Base-by-base conservation (phyloP, 2,329 filamentous ascomycete genomes). In the Nothophoma quercina region DNA sequence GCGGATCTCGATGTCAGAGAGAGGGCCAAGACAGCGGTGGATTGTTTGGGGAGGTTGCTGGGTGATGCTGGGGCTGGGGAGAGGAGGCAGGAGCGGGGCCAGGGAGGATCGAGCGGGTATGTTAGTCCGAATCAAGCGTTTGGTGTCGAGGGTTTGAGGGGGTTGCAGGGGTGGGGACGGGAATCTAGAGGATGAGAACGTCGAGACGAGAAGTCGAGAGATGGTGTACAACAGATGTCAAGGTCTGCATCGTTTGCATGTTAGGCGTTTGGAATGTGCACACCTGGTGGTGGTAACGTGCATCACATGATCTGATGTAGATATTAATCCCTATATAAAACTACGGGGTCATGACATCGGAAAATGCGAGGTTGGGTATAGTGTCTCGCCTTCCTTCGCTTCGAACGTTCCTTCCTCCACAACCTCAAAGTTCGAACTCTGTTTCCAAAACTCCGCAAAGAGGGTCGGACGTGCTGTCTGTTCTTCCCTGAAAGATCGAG, bases 1-100 rank as follows among this genome's bases (percentile, higher is more conserved):
- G 41, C 52, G 12, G 91, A 96, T 67, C 74, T 95, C 51, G 91
- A 96, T 72, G 89, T 96, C 18, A 81, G 88, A 44, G 91, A 98
- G 77, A 79, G 91, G 58, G 91, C 90, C 1, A 96, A 93, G 77
- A 88, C 85, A 34, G 92, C 91, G 1, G 75, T 88, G 10, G 87
- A 87, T 77, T 86, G 93, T 74, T 58, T 74, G 32, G 44, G 19
- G 0, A 68, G 64, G 51, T 38, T 72, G 42, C 29, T 23, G 7
- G 33, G n/a, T 6, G 25, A 7, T 2, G 30, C 21, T 3, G 28
- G 15, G 33, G 38, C 10, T 7, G 23, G 42, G 29, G 25, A 44
- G 46, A 28, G 51, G 36, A 19, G 47, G 12, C 29, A 26, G 18
- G 51, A 30, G 39, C 39, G 30, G 34, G 32, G 34, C 15, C 22